Evolutionary conservation across 768 basidiomycete genomes (phyloP).

Genomic region (Suillus paluster): DNA sequence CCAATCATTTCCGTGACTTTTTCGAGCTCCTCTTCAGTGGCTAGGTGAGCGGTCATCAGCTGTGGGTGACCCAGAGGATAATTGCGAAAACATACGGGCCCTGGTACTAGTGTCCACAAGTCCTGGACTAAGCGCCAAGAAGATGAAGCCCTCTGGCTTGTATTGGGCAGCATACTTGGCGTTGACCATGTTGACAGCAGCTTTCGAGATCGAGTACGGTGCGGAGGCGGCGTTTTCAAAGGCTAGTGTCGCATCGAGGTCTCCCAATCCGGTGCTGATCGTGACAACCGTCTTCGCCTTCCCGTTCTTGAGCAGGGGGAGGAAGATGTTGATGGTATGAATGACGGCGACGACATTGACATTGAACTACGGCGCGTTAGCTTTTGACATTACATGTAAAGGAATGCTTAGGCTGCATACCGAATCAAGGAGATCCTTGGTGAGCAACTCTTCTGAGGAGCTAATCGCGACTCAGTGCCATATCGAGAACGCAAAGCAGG

Average conservation of each 20-base stretch:
- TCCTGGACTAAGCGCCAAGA: conserved; percentile 44
- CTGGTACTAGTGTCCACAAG: conserved; percentile 29
- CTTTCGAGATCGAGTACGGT: conserved; percentile 43
- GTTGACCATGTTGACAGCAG: conserved; percentile 40
- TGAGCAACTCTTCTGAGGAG: conserved; percentile 21
- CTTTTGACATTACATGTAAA: neutral
- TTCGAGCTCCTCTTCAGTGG: conserved; percentile 14
- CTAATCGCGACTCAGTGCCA: conserved; percentile 11
- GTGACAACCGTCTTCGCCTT: conserved; percentile 41
- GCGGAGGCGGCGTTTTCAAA: conserved; percentile 12
- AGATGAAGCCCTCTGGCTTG: conserved; percentile 37
- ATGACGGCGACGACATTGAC: conserved; percentile 42
- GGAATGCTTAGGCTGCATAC: conserved; percentile 14
- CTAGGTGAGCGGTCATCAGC: conserved; percentile 1
- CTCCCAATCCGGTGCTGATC: conserved; percentile 30
- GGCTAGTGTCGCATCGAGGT: conserved; percentile 27
- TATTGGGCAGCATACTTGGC: conserved; percentile 40
- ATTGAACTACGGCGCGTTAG: conserved; percentile 25
- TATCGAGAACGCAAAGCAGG: neutral
- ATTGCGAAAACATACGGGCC: conserved; percentile 3
- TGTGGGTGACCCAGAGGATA: neutral
- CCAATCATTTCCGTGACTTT: conserved; percentile 11
- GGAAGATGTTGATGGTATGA: conserved; percentile 41
- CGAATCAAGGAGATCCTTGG: conserved; percentile 23
- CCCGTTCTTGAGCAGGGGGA: conserved; percentile 41